Evolutionary conservation across 129 eudicot species (phyloP).

Genomic region (Chrysanthemum seticuspe): DNA sequence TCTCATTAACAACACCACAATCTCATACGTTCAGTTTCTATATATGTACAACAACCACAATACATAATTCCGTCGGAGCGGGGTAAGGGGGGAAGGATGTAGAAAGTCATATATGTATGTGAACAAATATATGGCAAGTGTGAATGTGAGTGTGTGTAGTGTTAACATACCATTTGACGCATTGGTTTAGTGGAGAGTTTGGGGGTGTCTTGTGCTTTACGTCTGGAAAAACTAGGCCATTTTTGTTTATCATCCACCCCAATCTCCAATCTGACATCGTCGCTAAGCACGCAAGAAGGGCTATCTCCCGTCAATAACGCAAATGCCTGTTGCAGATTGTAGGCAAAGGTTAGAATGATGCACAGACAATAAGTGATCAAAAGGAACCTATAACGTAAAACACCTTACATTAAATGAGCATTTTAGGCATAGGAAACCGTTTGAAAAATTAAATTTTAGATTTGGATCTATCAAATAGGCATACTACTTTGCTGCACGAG

Average conservation of each 20-base stretch:
- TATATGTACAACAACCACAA: too few species aligned
- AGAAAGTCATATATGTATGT: too few species aligned
- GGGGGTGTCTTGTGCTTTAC: not conserved
- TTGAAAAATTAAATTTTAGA: not conserved
- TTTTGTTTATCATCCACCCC: not conserved
- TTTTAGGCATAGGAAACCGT: not conserved
- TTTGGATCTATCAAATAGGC: not conserved
- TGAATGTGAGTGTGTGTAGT: not conserved
- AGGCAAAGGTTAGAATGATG: not conserved
- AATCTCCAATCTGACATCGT: not conserved
- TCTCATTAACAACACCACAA: not conserved
- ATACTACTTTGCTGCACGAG: not conserved
- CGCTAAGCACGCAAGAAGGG: not conserved
- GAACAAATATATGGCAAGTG: too few species aligned
- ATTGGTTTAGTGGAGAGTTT: not conserved
- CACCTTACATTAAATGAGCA: too few species aligned
- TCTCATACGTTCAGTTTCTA: not conserved
- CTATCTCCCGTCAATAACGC: not conserved
- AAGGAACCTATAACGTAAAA: not conserved
- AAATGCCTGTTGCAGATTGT: not conserved
- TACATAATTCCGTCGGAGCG: too few species aligned
- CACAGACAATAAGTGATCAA: not conserved
- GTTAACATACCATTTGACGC: not conserved
- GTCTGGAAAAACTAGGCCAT: not conserved
- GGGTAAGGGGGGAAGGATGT: too few species aligned